Base-by-base conservation (phyloP, 1,284 basidiomycete species). In the Uromyces viciae-fabae region DNA sequence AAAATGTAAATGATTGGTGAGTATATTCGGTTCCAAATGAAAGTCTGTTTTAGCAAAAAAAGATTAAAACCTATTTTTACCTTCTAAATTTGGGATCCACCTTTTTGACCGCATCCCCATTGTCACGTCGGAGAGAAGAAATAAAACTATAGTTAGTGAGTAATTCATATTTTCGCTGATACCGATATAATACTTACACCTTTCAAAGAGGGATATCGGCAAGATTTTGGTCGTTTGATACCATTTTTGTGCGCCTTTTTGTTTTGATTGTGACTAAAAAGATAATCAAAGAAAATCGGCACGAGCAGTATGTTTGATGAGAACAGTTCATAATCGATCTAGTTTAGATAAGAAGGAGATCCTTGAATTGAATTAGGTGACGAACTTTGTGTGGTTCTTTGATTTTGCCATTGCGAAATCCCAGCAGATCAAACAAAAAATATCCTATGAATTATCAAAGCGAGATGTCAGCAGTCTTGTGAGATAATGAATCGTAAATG, bases 341-440 rank as follows among this genome's bases (percentile, higher is more conserved):
- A n/a, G n/a, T n/a, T n/a, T n/a, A n/a, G n/a, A n/a, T n/a, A n/a
- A n/a, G n/a, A n/a, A n/a, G n/a, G n/a, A n/a, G n/a, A n/a, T n/a
- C n/a, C n/a, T n/a, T n/a, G n/a, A n/a, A n/a, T n/a, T n/a, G n/a
- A n/a, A 42, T 19, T 19, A 17, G 22, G 25, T 14, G 49, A 73
- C 77, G 31, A 72, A 80, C 77, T 80, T 80, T 40, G 77, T 80
- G 69, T 80, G 77, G 56, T 80, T 80, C 69, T 80, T 80, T 60
- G 77, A 80, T 80, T 80, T 80, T 40, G 77, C 77, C 77, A 80
- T 80, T 42, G 69, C 9, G 52, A 72, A 71, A 66, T 9, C 22
- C 43, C 62, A 66, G 31, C n/a, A n/a, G n/a, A n/a, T n/a, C n/a
- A n/a, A n/a, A n/a, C n/a, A n/a, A n/a, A n/a, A n/a, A n/a, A n/a